phyloP scores from a whole-genome alignment of 371 early-diverging fungal species.

The Mortierella sp. region DNA sequence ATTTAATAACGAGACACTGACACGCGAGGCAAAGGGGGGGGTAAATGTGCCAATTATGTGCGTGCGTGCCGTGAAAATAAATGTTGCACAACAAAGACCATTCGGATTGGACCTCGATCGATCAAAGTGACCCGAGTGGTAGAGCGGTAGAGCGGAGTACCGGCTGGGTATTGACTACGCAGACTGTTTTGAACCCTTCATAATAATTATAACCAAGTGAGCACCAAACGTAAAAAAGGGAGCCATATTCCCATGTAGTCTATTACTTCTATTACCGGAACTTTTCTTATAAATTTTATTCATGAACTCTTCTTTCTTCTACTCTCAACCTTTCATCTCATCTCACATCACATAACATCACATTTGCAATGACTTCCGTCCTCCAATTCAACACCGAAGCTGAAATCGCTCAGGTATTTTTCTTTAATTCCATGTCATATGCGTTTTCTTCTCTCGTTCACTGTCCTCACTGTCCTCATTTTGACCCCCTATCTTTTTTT shows the following conservation, averaged over 20 bases:
- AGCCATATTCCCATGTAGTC: too few species aligned
- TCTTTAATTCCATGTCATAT: too few species aligned
- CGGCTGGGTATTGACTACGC: too few species aligned
- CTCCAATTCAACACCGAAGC: slow-evolving; percentile 35
- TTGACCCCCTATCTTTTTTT: neutral
- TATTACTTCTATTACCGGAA: too few species aligned
- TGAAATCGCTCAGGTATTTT: slow-evolving; percentile 40
- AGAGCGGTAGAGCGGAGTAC: too few species aligned
- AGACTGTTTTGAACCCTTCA: too few species aligned
- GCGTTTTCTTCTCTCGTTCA: neutral
- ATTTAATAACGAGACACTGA: neutral
- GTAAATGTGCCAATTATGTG: neutral
- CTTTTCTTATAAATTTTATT: neutral
- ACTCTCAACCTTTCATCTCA: neutral
- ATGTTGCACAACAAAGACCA: too few species aligned
- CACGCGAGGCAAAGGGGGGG: neutral
- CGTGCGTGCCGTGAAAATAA: neutral
- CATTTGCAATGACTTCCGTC: slow-evolving; percentile 23
- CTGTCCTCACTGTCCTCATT: neutral
- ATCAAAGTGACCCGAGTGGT: neutral
- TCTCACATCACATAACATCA: neutral
- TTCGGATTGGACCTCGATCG: neutral
- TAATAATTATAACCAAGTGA: too few species aligned
- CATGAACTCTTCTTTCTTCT: neutral
- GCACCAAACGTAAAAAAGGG: too few species aligned